phyloP scores from a whole-genome alignment of 73 alveolate genomes.

The Paramecium biaurelia region DNA sequence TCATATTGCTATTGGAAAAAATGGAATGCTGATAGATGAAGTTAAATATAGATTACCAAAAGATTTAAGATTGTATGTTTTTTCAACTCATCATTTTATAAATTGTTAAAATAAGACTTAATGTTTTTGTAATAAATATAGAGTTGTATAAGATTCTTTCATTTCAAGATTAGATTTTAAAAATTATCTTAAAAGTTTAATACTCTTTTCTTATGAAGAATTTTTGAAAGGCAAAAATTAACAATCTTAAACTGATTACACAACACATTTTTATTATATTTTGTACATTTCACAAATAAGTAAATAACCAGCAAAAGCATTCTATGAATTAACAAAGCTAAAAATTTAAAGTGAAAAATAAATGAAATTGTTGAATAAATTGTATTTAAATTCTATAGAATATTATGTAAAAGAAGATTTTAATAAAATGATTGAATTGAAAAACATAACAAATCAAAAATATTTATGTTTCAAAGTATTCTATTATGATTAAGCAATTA shows the following conservation, averaged over 20 bases:
- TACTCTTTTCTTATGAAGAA: not conserved
- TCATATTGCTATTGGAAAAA: not conserved
- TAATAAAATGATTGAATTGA: not conserved
- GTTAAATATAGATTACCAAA: not conserved
- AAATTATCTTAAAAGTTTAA: not conserved
- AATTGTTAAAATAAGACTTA: not conserved
- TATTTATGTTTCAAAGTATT: not conserved
- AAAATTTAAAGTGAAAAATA: not conserved
- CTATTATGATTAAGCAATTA: not conserved
- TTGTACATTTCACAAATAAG: not conserved
- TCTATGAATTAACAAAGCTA: not conserved
- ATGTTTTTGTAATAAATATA: not conserved
- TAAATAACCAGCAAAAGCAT: conserved; percentile 21
- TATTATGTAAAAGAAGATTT: not conserved
- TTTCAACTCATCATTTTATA: not conserved
- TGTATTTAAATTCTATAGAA: not conserved
- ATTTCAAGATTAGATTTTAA: not conserved
- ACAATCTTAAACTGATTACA: not conserved
- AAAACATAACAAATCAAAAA: not conserved
- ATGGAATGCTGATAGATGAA: not conserved
- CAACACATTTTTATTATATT: conserved; percentile 1
- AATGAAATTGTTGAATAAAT: not conserved
- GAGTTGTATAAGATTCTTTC: not conserved
- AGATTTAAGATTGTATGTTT: not conserved
- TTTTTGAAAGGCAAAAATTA: not conserved